phyloP scores from a whole-genome alignment of 1,139 yeast species.

The Sugiyamaella pinicola region DNA sequence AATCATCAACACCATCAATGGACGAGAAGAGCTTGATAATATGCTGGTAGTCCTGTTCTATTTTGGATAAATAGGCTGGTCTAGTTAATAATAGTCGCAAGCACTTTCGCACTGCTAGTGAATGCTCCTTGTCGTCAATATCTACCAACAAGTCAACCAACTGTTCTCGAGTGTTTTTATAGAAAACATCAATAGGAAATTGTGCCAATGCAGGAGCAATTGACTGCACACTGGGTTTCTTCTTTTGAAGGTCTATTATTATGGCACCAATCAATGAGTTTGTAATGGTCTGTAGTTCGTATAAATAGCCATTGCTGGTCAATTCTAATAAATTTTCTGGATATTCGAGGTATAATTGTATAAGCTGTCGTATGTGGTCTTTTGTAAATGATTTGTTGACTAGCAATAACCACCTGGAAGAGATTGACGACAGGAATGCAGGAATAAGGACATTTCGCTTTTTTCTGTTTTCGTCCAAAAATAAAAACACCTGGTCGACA shows the following conservation, averaged over 20 bases:
- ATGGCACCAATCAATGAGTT: slow-evolving; percentile 25
- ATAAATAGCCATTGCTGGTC: slow-evolving; percentile 29
- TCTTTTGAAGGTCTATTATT: slow-evolving; percentile 14
- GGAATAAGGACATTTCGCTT: slow-evolving; percentile 22
- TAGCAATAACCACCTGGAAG: slow-evolving; percentile 36
- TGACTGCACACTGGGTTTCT: neutral
- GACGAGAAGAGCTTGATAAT: slow-evolving; percentile 21
- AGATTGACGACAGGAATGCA: slow-evolving; percentile 24
- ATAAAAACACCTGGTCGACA: slow-evolving; percentile 25
- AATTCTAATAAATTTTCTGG: slow-evolving; percentile 24
- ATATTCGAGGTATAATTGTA: slow-evolving; percentile 26
- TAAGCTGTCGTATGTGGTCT: slow-evolving; percentile 25
- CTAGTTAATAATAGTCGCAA: slow-evolving; percentile 18
- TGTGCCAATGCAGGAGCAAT: slow-evolving; percentile 15
- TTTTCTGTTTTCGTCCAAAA: slow-evolving; percentile 14
- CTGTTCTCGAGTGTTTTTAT: slow-evolving; percentile 17
- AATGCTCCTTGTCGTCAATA: neutral
- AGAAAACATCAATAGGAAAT: slow-evolving; percentile 29
- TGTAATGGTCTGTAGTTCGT: slow-evolving; percentile 30
- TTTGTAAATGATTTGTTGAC: slow-evolving; percentile 28
- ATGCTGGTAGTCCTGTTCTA: slow-evolving; percentile 20
- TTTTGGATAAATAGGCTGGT: slow-evolving; percentile 23
- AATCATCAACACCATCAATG: neutral
- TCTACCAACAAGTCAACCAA: slow-evolving; percentile 19
- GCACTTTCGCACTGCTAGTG: slow-evolving; percentile 1